These are phyloP conservation scores for Pseudopyrenochaeta lycopersici DNA, from an alignment of 2,329 filamentous ascomycete genomes.

Conservation along the genomic window DNA sequence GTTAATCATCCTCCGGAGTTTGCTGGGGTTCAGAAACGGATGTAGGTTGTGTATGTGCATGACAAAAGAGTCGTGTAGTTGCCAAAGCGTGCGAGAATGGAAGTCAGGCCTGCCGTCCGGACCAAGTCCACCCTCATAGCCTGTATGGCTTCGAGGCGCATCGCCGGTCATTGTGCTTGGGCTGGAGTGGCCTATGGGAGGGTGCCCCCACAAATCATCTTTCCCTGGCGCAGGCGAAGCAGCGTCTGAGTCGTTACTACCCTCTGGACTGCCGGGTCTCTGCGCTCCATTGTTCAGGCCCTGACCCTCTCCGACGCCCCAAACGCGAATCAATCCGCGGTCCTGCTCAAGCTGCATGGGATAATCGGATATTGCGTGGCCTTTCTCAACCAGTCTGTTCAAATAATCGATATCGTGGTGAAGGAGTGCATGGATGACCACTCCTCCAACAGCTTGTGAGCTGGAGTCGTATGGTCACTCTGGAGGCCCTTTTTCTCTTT, in stretches of 20 bases:
- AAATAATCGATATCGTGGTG: constrained; percentile 56
- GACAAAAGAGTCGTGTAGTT: constrained; percentile 66
- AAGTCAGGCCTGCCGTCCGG: constrained; percentile 63
- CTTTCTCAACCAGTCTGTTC: constrained; percentile 73
- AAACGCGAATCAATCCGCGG: constrained; percentile 77
- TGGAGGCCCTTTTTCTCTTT: constrained; percentile 64
- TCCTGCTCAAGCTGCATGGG: constrained; percentile 79
- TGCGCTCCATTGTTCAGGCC: no score
- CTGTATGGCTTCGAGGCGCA: constrained; percentile 41
- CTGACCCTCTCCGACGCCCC: constrained; percentile 79
- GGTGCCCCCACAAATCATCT: constrained; percentile 61
- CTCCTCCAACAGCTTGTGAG: constrained; percentile 76
- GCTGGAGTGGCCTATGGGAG: constrained; percentile 52
- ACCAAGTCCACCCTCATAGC: constrained; percentile 60
- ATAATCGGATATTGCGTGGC: constrained; percentile 67
- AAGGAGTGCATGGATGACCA: constrained; percentile 67
- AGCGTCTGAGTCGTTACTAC: constrained; percentile 54
- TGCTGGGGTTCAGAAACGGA: constrained; percentile 67
- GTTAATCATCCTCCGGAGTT: constrained; percentile 63
- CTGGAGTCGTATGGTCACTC: constrained; percentile 88
- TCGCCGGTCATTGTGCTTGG: constrained; percentile 32
- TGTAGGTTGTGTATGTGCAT: constrained; percentile 70
- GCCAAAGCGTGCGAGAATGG: constrained; percentile 61
- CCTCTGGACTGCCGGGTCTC: no score
- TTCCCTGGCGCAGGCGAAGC: constrained; percentile 52